Evolutionary conservation across 345 rosid genomes (phyloP).

Genomic region (Ceriops decandra): DNA sequence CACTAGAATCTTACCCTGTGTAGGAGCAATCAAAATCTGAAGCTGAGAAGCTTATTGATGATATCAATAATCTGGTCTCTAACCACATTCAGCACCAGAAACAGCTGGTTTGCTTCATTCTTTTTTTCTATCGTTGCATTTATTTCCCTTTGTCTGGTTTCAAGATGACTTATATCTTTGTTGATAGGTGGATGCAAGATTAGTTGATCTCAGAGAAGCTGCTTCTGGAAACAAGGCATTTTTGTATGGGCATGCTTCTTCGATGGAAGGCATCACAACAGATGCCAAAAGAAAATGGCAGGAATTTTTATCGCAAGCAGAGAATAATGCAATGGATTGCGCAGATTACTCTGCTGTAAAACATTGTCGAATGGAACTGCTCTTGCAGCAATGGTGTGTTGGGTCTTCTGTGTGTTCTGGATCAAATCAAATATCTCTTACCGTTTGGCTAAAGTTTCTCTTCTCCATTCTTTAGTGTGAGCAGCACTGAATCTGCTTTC

Average conservation of each 20-base stretch:
- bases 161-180: constrained; percentile 24
- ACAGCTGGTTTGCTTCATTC: constrained; percentile 53
- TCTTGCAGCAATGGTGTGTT: constrained; percentile 75
- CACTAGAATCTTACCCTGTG: constrained; percentile 14
- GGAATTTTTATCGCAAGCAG: constrained; percentile 66
- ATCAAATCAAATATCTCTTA: neutral
- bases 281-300: constrained; percentile 99
- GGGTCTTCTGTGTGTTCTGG: neutral
- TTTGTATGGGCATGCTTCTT: constrained; percentile 61
- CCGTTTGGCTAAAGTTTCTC: constrained; percentile 1
- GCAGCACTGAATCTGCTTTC: constrained; percentile 65
- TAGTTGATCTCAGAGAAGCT: constrained; percentile 52
- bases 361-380: constrained; percentile 88
- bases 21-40: constrained; percentile 88
- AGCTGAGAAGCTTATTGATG: constrained; percentile 78
- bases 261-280: constrained; percentile 52
- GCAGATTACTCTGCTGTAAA: constrained; percentile 78
- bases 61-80: constrained; percentile 67
- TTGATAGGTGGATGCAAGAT: constrained; percentile 83
- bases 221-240: constrained; percentile 53
- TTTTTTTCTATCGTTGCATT: neutral
- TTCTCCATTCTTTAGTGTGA: constrained; percentile 44
- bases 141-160: neutral
- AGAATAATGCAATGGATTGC: constrained; percentile 61
- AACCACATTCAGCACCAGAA: constrained; percentile 71